Percentiles rank a stretch among this genome's conserved stretches.
phyloP scores from a whole-genome alignment of 192 early-diverging fungal genomes.

The Coemansia sp. region DNA sequence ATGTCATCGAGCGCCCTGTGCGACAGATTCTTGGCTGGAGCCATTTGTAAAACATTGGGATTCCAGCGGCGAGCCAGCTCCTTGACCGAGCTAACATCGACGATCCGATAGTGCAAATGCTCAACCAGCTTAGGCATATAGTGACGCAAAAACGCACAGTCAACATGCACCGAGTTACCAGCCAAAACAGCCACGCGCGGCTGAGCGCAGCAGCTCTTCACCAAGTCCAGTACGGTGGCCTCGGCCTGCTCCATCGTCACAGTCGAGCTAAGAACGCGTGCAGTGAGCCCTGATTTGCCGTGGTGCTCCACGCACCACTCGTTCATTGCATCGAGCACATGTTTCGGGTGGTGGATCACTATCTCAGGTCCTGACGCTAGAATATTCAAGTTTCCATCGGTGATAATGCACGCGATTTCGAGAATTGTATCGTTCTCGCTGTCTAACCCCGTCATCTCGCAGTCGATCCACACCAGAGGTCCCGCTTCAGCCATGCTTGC shows the following conservation, averaged over 20 bases:
- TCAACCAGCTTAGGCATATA: conserved; percentile 79
- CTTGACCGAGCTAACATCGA: conserved; percentile 91
- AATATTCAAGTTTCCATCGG: conserved; percentile 84
- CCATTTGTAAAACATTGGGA: conserved; percentile 52
- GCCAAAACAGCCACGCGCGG: conserved; percentile 72
- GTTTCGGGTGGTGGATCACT: conserved; percentile 72
- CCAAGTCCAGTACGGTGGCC: conserved; percentile 69
- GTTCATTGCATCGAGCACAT: conserved; percentile 85
- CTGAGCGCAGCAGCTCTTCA: conserved; percentile 69
- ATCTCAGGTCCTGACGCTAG: conserved; percentile 77
- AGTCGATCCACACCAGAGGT: conserved; percentile 58
- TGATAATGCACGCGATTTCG: conserved; percentile 89
- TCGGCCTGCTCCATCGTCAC: conserved; percentile 73
- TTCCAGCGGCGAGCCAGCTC: conserved; percentile 86
- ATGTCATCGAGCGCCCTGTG: conserved; percentile 95
- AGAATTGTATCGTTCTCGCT: conserved; percentile 75
- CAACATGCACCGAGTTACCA: conserved; percentile 93
- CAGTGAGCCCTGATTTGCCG: conserved; percentile 81
- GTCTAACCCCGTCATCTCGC: conserved; percentile 59
- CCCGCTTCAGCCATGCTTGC: conserved; percentile 4
- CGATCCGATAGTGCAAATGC: conserved; percentile 82
- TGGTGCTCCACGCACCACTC: conserved; percentile 92
- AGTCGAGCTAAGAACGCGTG: conserved; percentile 68
- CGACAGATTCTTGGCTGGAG: conserved; percentile 62
- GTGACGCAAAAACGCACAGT: conserved; percentile 80